Evolutionary conservation across 352 stramenopile species (phyloP), one percentile per base, ranked within the genome.

Genomic region (Plasmopara halstedii): DNA sequence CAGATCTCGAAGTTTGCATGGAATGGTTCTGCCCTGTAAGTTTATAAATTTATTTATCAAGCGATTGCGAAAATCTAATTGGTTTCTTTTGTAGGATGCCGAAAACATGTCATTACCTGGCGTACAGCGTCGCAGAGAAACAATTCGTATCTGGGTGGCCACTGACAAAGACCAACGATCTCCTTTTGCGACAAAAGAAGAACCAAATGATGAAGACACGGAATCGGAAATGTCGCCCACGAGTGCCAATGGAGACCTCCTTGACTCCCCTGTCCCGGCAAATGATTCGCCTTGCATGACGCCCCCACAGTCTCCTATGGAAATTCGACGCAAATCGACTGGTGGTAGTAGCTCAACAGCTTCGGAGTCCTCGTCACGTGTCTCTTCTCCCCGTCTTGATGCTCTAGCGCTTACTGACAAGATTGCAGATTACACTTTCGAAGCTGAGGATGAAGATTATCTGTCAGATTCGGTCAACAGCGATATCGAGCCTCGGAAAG

Each of bases 141-240:
- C 82, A 31, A 70, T 93, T 37, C 78, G 82, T 42, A 90, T 93
- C 53, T 93, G 82, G 82, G 76, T 93, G 18, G 77, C 79, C 6
- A 93, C 82, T 0, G 82, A 89, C 58, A 89, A 89, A 53, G 79
- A 90, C 40, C 80, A 76, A 48, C 90, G 89, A 58, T 93, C 82
- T 19, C 82, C 82, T 3, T 93, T 90, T 44, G 48, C 47, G 11
- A 59, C 50, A 2, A 62, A 59, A 32, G 77, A 77, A 42, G 61
- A 67, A 15, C 53, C 66, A 4, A 74, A 73, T 41, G 78, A 86
- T 46, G 66, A 67, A 17, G 74, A 82, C 52, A 87, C 73, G 4
- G 76, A 86, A 51, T 83, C 73, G 31, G 69, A 85, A 40, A 53
- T 68, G 49, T 83, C 62, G 3, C 63, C 70, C 3, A 67, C 66